Evolutionary conservation across 768 basidiomycete genomes (phyloP), one percentile per base, ranked within the genome.

Genomic region (Lactarius akahatsu): DNA sequence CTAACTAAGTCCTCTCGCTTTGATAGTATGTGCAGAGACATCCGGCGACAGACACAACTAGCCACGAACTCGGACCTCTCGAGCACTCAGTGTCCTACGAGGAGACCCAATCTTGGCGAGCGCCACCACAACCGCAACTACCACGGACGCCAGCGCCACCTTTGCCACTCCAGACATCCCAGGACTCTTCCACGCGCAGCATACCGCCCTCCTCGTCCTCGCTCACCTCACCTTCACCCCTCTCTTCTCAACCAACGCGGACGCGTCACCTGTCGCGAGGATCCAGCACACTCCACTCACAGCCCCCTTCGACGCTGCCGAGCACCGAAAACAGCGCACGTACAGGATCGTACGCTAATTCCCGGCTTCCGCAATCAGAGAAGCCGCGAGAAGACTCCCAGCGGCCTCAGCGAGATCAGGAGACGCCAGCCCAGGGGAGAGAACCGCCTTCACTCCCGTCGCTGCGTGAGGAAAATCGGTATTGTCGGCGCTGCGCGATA

Each of bases 391-490:
- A 50, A 18, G 18, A 45, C 40, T 11, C 18, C 10, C 30, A 32
- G 10, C 63, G 26, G 26, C 13, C 32, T n/a, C 54, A 28, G 28
- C 54, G 2, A 7, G 54, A 55, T 16, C 40, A 9, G 30, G 28
- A 32, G 6, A 2, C 38, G 7, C 59, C 11, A 43, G 10, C 20
- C 23, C 56, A 38, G 41, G 28, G 20, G 47, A 73, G 18, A 65
- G 75, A 36, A 47, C 82, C 81, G 1, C 75, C 80, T 4, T 71
- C 73, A 13, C 77, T 78, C 13, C 81, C 85, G 1, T 76, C 86
- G 2, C 77, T 93, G 38, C 75, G 80, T 4, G 86, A 88, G 20
- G 85, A 85, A 62, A 80, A 86, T 72, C 79, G 91, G 52, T 93
- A 90, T 74, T 94, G 92, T 73, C 67, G 69, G 4, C 76, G 74